Percentiles rank a stretch among this genome's conserved stretches.
phyloP scores from a whole-genome alignment of 2,329 filamentous ascomycete genomes.

The Sporothrix luriei region DNA sequence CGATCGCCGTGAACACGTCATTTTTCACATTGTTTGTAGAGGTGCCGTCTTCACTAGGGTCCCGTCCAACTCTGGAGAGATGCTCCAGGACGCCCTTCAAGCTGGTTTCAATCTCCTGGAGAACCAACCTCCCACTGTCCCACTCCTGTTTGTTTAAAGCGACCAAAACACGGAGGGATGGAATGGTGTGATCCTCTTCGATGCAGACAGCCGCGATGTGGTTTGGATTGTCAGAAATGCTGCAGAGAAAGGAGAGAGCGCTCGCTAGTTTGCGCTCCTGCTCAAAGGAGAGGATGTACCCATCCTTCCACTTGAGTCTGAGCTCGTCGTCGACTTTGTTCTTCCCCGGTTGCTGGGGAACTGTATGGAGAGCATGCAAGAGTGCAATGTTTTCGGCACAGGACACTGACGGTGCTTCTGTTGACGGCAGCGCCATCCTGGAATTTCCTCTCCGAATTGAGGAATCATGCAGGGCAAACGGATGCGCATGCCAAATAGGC shows the following conservation, averaged over 20 bases:
- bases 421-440: too few relatives aligned
- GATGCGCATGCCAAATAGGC: too few relatives aligned
- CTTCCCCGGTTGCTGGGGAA: background rate
- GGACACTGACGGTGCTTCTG: background rate
- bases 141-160: background rate
- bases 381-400: conserved; percentile 27
- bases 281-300: background rate
- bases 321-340: background rate
- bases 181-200: background rate
- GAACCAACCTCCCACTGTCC: background rate
- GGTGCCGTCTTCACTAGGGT: background rate
- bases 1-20: background rate
- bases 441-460: too few relatives aligned
- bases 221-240: conserved; percentile 18
- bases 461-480: too few relatives aligned
- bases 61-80: background rate
- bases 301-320: background rate
- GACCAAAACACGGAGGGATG: background rate
- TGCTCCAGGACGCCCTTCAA: conserved; percentile 16
- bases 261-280: background rate
- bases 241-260: conserved; percentile 13
- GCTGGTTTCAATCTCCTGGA: background rate
- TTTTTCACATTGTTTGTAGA: background rate
- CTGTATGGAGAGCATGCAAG: background rate
- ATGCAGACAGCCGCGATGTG: conserved; percentile 14